phyloP scores from a whole-genome alignment of 2,329 filamentous ascomycete genomes.

The Trichocomaceae sp. region DNA sequence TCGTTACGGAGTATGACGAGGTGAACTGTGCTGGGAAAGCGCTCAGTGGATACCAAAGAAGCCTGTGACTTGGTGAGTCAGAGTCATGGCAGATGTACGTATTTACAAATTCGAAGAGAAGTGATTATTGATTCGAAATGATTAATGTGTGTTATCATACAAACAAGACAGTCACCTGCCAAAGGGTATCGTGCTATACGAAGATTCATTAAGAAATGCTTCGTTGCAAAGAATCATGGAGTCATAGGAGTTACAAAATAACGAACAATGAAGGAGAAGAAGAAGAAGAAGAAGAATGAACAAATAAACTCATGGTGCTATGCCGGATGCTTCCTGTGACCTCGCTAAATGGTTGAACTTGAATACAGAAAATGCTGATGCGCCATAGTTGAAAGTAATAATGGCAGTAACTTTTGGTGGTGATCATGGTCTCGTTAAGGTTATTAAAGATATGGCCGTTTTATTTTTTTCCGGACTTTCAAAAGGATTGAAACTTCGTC shows the following conservation, averaged over 20 bases:
- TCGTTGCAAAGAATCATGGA: slow-evolving; percentile 6
- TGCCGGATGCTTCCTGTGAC: slow-evolving; percentile 1
- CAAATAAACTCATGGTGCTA: background rate
- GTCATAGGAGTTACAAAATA: background rate
- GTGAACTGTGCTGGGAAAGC: background rate
- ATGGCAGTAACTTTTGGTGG: slow-evolving; percentile 3
- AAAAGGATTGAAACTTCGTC: no score
- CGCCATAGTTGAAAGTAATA: background rate
- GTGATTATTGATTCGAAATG: background rate
- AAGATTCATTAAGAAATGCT: slow-evolving; percentile 5
- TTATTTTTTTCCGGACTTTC: background rate
- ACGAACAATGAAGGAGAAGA: background rate
- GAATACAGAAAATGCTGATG: background rate
- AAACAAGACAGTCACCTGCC: background rate
- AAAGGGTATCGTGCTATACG: slow-evolving; percentile 12
- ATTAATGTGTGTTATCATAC: background rate
- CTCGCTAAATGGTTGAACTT: slow-evolving; percentile 2
- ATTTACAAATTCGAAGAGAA: background rate
- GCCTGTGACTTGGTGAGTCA: background rate
- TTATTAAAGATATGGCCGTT: background rate
- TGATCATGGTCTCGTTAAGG: slow-evolving; percentile 3
- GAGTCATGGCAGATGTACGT: background rate
- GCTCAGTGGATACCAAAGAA: background rate
- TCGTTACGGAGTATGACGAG: background rate
- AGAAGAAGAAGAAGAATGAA: background rate